These are phyloP conservation scores for Neurospora sp. DNA, from an alignment of 495 filamentous ascomycete species.

Conservation along the genomic window DNA sequence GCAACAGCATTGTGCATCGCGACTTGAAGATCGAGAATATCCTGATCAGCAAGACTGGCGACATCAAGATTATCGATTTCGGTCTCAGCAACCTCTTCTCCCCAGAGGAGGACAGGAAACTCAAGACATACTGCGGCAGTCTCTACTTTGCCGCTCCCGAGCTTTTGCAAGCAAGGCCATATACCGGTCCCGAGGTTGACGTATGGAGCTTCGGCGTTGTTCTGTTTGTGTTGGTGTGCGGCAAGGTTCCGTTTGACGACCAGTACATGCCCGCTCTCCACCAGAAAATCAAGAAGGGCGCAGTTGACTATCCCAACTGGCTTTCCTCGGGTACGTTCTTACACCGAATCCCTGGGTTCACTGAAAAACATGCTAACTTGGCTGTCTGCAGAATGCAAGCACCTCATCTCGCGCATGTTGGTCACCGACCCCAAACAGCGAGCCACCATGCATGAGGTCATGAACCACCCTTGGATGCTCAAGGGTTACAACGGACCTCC, in stretches of 20 bases:
- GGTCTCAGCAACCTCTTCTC: conserved; percentile 95
- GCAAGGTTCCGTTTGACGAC: conserved; percentile 97
- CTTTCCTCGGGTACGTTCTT: conserved; percentile 65
- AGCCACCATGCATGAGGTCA: conserved; percentile 81
- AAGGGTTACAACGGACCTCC: conserved; percentile 82
- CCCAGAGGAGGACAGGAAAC: conserved; percentile 54
- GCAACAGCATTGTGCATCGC: conserved; percentile 96
- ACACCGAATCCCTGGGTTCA: neutral
- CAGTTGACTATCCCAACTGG: conserved; percentile 92
- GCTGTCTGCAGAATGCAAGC: conserved; percentile 63
- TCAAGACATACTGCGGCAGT: conserved; percentile 97
- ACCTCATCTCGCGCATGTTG: conserved; percentile 91
- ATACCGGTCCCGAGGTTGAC: conserved; percentile 94
- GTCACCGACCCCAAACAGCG: conserved; percentile 87
- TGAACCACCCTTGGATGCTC: conserved; percentile 94
- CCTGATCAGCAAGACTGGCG: conserved; percentile 95
- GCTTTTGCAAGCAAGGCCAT: conserved; percentile 84
- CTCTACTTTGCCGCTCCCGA: conserved; percentile 97
- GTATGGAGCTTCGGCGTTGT: conserved; percentile 99
- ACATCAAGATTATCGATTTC: conserved; percentile 99
- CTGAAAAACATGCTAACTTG: conserved; percentile 19
- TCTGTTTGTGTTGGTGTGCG: conserved; percentile 95
- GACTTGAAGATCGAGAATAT: conserved; percentile 99
- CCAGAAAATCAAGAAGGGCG: conserved; percentile 96
- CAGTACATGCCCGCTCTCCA: conserved; percentile 98